phyloP scores from a whole-genome alignment of 805 yeast species.

The Candida insectorum region DNA sequence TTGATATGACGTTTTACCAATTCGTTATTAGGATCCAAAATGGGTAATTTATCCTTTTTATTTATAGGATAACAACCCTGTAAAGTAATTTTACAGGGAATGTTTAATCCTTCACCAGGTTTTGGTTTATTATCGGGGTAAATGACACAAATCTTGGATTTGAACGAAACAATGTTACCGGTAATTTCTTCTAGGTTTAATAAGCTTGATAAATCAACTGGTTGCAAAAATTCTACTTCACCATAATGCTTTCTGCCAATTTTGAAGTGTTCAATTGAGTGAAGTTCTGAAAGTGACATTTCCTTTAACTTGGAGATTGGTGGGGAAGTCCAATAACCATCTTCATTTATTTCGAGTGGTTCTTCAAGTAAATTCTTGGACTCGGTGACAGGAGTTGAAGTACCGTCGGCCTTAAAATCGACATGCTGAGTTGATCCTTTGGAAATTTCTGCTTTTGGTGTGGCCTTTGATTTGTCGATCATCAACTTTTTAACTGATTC shows the following conservation, averaged over 20 bases:
- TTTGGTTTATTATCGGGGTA: constrained; percentile 75
- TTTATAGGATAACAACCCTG: constrained; percentile 81
- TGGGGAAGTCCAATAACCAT: constrained; percentile 89
- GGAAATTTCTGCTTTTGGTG: background rate
- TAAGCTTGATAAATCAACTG: constrained; percentile 78
- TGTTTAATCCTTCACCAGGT: constrained; percentile 78
- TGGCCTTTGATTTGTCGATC: constrained; percentile 41
- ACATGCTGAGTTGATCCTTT: constrained; percentile 14
- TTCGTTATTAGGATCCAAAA: constrained; percentile 76
- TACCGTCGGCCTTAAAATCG: constrained; percentile 30
- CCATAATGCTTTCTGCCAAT: constrained; percentile 84
- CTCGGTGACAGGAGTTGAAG: constrained; percentile 13
- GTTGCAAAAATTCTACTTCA: constrained; percentile 66
- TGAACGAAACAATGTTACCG: constrained; percentile 62
- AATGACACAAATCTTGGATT: constrained; percentile 56
- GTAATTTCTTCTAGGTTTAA: constrained; percentile 52
- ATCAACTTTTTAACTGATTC: constrained; percentile 51
- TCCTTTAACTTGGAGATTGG: constrained; percentile 57
- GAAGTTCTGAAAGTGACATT: constrained; percentile 60
- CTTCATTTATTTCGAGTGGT: constrained; percentile 45
- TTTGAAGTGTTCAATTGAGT: constrained; percentile 58
- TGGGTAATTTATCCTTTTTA: constrained; percentile 65
- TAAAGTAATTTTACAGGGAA: constrained; percentile 67
- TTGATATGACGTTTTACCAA: constrained; percentile 65
- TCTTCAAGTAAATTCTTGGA: constrained; percentile 11